These are phyloP conservation scores for Alternaria hordeiaustralica DNA, from an alignment of 2,329 filamentous ascomycete species.

Conservation along the genomic window DNA sequence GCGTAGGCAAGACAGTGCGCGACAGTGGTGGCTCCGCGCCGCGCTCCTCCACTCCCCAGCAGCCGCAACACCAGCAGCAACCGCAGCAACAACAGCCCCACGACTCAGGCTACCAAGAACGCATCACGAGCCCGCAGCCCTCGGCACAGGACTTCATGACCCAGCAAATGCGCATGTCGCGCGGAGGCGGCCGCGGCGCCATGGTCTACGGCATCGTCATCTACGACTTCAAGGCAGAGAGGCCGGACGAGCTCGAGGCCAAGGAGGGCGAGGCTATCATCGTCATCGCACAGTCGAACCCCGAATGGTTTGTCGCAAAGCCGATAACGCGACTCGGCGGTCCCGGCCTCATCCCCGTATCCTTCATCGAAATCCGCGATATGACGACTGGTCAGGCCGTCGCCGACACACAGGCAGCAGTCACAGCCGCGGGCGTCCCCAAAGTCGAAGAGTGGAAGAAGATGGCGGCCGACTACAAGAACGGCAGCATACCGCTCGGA, in stretches of 20 bases:
- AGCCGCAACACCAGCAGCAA: conserved; percentile 56
- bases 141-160: conserved; percentile 36
- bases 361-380: conserved; percentile 94
- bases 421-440: conserved; percentile 86
- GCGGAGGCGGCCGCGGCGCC: conserved; percentile 67
- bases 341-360: conserved; percentile 92
- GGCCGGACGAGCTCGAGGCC: conserved; percentile 94
- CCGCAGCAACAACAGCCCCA: conserved; percentile 66
- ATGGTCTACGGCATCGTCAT: conserved; percentile 98
- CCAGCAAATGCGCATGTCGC: conserved; percentile 46
- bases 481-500: conserved; percentile 94
- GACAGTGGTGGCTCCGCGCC: conserved; percentile 69
- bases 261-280: conserved; percentile 97
- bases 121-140: conserved; percentile 41
- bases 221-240: conserved; percentile 94
- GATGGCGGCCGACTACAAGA: conserved; percentile 99
- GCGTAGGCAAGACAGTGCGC: conserved; percentile 87
- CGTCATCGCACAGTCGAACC: conserved; percentile 96
- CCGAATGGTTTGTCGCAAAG: conserved; percentile 99
- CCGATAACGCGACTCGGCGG: conserved; percentile 97
- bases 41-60: conserved; percentile 47
- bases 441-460: conserved; percentile 99
- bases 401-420: conserved; percentile 80
- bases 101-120: conserved; percentile 87
- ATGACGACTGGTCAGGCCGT: conserved; percentile 88